phyloP scores from a whole-genome alignment of 805 yeast species.

The Ogataea populi-albae region DNA sequence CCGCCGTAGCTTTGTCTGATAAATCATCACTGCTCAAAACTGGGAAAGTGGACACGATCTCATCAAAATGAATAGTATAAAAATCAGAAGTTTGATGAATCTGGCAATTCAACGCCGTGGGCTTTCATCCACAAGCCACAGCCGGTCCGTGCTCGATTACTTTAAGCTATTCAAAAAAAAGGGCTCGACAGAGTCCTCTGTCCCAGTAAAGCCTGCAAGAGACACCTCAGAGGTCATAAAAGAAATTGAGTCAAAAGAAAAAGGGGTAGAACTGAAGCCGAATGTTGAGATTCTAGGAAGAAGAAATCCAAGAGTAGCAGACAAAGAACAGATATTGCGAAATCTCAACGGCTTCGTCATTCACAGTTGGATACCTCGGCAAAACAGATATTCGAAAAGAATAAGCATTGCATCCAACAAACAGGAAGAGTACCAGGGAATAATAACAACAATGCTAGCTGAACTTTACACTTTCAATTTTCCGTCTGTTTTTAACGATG shows the following conservation, averaged over 20 bases:
- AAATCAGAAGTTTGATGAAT: too few species aligned
- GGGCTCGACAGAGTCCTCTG: slow-evolving; percentile 3
- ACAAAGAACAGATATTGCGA: slow-evolving; percentile 20
- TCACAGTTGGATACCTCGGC: slow-evolving; percentile 31
- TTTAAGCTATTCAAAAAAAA: slow-evolving; percentile 30
- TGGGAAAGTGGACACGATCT: too few species aligned
- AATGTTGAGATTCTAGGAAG: slow-evolving; percentile 31
- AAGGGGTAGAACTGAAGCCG: slow-evolving; percentile 10
- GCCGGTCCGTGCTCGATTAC: slow-evolving; percentile 30
- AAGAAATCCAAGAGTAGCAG: slow-evolving; percentile 26
- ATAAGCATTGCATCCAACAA: slow-evolving; percentile 1
- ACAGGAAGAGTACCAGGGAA: slow-evolving; percentile 10
- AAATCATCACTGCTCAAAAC: too few species aligned
- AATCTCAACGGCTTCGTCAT: slow-evolving; percentile 30
- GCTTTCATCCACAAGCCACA: slow-evolving; percentile 16
- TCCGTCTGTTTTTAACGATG: neutral
- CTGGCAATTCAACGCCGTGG: slow-evolving; percentile 1
- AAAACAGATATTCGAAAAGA: slow-evolving; percentile 17
- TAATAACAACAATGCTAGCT: slow-evolving; percentile 16
- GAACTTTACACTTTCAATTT: slow-evolving; percentile 14
- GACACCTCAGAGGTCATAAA: slow-evolving; percentile 30
- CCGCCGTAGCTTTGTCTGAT: too few species aligned
- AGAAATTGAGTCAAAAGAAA: slow-evolving; percentile 25
- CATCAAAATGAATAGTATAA: too few species aligned
- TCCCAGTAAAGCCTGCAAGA: slow-evolving; percentile 18